A percentile compares a stretch with the other conserved stretches of the same genome.
These are phyloP conservation scores for Neopestalotiopsis rosae DNA, from an alignment of 2,329 filamentous ascomycete species.

Conservation along the genomic window DNA sequence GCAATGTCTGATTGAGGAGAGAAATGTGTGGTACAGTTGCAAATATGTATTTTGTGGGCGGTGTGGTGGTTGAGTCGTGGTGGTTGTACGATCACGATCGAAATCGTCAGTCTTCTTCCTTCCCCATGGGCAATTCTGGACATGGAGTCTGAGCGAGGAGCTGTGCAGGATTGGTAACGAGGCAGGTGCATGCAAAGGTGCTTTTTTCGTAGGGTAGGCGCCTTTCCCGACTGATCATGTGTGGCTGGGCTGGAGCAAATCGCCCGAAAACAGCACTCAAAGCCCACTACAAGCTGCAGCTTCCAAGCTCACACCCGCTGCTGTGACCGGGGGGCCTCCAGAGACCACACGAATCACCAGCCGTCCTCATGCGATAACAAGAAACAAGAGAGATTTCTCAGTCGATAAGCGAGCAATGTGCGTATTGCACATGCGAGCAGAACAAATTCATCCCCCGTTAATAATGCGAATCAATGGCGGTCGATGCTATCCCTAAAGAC, in stretches of 20 bases:
- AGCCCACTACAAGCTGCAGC: not conserved
- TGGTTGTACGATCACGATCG: not conserved
- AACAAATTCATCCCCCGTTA: too few relatives aligned
- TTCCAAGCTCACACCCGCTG: not conserved
- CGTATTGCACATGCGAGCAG: too few relatives aligned
- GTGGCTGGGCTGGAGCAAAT: not conserved
- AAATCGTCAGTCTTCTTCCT: not conserved
- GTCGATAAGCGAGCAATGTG: not conserved
- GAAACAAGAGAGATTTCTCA: not conserved
- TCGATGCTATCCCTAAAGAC: too few relatives aligned
- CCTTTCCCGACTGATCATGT: not conserved
- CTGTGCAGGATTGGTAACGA: not conserved
- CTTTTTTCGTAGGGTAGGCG: not conserved
- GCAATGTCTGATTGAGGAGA: not conserved
- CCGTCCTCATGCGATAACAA: not conserved
- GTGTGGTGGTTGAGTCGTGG: not conserved
- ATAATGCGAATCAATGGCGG: too few relatives aligned
- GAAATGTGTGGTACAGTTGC: not conserved
- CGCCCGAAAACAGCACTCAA: not conserved
- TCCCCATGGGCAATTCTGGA: not conserved
- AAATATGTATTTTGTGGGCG: not conserved
- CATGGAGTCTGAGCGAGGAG: not conserved
- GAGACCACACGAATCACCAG: not conserved
- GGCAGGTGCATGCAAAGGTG: not conserved
- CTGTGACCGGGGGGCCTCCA: not conserved